Conservation (phyloP, 2,329 filamentous ascomycete species). For the Colletotrichum sp. region DNA sequence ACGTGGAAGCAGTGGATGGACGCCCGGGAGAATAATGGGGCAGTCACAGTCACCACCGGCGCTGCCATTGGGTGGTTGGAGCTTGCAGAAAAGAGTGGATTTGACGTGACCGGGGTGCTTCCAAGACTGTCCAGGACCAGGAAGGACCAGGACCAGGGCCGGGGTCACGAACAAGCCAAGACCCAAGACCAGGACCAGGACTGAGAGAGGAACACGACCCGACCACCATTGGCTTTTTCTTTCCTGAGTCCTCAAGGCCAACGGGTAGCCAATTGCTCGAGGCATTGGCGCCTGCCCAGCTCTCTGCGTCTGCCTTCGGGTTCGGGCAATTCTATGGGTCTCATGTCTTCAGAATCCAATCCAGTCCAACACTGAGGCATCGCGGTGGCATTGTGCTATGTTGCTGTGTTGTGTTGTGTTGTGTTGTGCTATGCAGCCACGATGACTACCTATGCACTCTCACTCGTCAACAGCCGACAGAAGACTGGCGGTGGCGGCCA, state of each 20-base stretch:
- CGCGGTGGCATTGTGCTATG: background rate
- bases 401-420: background rate
- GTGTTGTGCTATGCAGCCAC: background rate
- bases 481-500: background rate
- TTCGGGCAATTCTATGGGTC: background rate
- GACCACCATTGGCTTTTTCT: background rate
- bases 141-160: background rate
- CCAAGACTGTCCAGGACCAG: background rate
- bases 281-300: background rate
- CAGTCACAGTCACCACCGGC: background rate
- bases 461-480: background rate
- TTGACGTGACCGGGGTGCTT: constrained; percentile 7
- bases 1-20: background rate
- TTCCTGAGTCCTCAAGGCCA: no score
- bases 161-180: background rate
- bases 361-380: background rate
- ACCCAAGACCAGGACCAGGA: background rate
- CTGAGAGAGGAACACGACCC: background rate
- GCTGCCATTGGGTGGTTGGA: constrained; percentile 10
- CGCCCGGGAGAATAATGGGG: background rate
- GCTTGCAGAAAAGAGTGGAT: constrained; percentile 11
- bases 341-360: background rate
- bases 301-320: background rate
- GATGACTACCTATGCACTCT: background rate
- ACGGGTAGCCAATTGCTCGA: background rate